phyloP scores from a whole-genome alignment of 768 basidiomycete species.

The Cystobasidium ongulense region DNA sequence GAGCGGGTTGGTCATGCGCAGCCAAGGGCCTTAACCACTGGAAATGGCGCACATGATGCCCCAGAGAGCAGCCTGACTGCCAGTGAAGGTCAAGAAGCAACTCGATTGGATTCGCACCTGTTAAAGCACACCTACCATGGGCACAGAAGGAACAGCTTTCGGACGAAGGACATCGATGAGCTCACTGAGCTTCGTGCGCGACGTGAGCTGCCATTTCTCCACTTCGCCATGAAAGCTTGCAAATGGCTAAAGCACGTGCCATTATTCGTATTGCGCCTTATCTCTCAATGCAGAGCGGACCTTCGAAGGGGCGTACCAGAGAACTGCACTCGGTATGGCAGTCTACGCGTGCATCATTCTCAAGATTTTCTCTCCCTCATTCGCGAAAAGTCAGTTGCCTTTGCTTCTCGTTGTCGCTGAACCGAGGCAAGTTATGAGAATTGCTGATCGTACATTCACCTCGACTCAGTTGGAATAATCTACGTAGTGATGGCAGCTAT shows the following conservation, averaged over 20 bases:
- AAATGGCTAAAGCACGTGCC: neutral
- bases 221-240: neutral
- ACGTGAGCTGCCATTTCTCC: neutral
- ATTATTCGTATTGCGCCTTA: neutral
- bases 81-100: neutral
- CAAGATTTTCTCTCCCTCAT: slow-evolving; percentile 33
- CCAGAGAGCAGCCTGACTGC: neutral
- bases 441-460: neutral
- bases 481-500: slow-evolving; percentile 19
- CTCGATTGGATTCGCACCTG: neutral
- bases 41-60: neutral
- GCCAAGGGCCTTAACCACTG: neutral
- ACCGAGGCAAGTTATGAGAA: too few species aligned
- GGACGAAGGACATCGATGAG: slow-evolving; percentile 33
- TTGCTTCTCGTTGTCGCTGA: too few species aligned
- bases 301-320: slow-evolving; percentile 29
- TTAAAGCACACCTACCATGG: slow-evolving; percentile 27
- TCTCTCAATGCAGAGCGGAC: neutral
- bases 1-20: too few species aligned
- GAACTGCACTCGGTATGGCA: slow-evolving; percentile 30
- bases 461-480: slow-evolving; percentile 20
- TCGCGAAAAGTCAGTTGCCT: slow-evolving; percentile 20
- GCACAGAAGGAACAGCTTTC: slow-evolving; percentile 22
- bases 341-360: slow-evolving; percentile 31
- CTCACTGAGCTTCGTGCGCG: slow-evolving; percentile 34